Base-by-base conservation (phyloP, 768 basidiomycete genomes). In the Sutorius australiensis region DNA sequence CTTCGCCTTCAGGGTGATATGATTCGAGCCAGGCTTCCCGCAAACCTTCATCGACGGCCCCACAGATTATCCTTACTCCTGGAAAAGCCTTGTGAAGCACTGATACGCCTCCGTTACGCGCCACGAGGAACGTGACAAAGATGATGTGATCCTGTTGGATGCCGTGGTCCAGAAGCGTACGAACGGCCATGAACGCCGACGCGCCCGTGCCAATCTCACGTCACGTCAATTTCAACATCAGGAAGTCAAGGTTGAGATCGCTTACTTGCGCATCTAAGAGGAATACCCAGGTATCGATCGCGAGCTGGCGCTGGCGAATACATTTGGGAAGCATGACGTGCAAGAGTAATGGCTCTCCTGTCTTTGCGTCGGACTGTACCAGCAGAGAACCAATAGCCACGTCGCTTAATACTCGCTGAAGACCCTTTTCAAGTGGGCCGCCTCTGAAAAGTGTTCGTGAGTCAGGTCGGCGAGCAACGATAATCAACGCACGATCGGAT, bases 111-210 rank as follows among this genome's bases (percentile, higher is more conserved):
- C 94, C 93, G 14, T 75, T 78, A n/a, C 83, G 79, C 7, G 93
- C 87, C 44, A 95, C 87, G 9, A 98, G 77, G 72, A 95, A 92
- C 0, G 92, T 87, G 13, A 94, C 82, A 63, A 95, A 95, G 51
- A 97, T 83, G 59, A 97, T 95, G 61, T 81, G 84, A 54, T 87
- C 83, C 67, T 93, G 82, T 50, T 68, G 80, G 16, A 95, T 85
- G 12, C 95, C 93, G 60, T 99, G 95, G 66, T 99, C 95, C 16
- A 98, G 78, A 10, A 98, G 74, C 11, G 95, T 81, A 28, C 95
- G 87, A 55, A 99, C 90, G 0, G 94, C 87, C 95, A 98, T 98
- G 68, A 98, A 89, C 17, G 87, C 86, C 4, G 91, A 84, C 0
- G 95, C 94, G 5, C 87, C 95, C 0, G 95, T 98, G 6, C 92